Evolutionary conservation across 2,329 filamentous ascomycete species (phyloP), one percentile per base, ranked within the genome.

Genomic region (Aureobasidium sp.): DNA sequence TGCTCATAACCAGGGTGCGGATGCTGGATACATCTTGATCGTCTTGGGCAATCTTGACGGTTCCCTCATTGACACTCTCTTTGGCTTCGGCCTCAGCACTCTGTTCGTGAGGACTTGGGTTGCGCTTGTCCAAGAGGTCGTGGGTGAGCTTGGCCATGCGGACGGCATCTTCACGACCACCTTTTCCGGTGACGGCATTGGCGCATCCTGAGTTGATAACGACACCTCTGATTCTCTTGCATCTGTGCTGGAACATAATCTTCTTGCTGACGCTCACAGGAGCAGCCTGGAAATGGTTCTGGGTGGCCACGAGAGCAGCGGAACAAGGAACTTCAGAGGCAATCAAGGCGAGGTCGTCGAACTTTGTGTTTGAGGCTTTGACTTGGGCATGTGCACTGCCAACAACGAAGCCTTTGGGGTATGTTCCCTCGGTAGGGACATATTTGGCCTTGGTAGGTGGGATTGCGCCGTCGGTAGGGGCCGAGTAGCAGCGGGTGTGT

Each of bases 281-380:
- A 11, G 94, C 94, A 21, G 94, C 94, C 76, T 97, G 92, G 78
- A 99, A 99, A 75, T 93, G 92, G 79, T 99, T 99, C 75, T 91
- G 95, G 60, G 94, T 99, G 78, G 97, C 97, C 49, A 97, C 92
- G 13, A 54, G 34, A 7, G 91, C 94, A 0, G 92, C 91, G 10
- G 88, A 92, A 74, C 91, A 97, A 60, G 92, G 91, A 58, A 81
- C 82, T 69, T 96, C 90, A 7, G 94, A 97, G 21, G 88, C 86
- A 66, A 99, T 83, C 67, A 99, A 82, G 39, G 92, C 91, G 54
- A 99, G 83, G 73, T 99, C 94, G 36, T 93, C 91, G 75, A 92
- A 92, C 65, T 85, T 89, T 55, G 89, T 96, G 77, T 97, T 97
- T 66, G 87, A 87, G 15, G 91, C 85, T 79, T 99, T 99, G 68